Evolutionary conservation across 78 protist genomes (phyloP).

Genomic region (Bodo saltans): DNA sequence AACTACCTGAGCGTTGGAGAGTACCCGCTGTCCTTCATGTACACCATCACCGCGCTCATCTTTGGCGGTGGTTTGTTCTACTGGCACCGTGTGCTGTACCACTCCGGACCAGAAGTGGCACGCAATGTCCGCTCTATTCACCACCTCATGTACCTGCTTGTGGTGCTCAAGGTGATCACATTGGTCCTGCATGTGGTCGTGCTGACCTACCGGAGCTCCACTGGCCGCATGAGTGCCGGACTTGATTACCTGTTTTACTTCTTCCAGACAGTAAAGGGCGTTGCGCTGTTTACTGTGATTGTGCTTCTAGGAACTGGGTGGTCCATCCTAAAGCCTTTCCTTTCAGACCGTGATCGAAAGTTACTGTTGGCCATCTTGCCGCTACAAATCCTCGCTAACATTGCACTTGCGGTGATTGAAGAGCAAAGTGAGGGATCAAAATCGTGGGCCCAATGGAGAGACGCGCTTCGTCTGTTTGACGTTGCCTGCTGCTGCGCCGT

Average conservation of each 20-base stretch:
- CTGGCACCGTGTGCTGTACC: not conserved
- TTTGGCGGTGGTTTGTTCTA: not conserved
- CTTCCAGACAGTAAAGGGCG: slow-evolving; percentile 56
- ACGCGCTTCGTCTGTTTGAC: slow-evolving; percentile 61
- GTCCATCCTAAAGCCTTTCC: slow-evolving; percentile 71
- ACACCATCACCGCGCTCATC: not conserved
- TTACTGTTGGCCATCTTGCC: slow-evolving; percentile 65
- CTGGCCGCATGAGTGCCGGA: not conserved
- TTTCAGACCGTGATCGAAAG: slow-evolving; percentile 60
- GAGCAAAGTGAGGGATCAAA: slow-evolving; percentile 37
- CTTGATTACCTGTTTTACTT: not conserved
- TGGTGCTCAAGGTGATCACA: not conserved
- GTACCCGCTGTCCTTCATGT: not conserved
- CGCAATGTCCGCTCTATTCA: not conserved
- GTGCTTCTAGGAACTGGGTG: slow-evolving; percentile 81
- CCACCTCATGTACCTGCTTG: not conserved
- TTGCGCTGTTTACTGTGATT: slow-evolving; percentile 60
- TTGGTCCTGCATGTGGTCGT: not conserved
- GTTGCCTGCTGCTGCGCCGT: slow-evolving; percentile 72
- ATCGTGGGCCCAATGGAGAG: not conserved
- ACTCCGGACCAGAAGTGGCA: no score
- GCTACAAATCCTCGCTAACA: slow-evolving; percentile 66
- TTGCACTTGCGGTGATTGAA: slow-evolving; percentile 63
- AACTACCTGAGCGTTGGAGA: not conserved
- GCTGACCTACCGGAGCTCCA: not conserved